Evolutionary conservation across 2,329 filamentous ascomycete genomes (phyloP), one percentile per base, ranked within the genome.

Genomic region (Fusarium falciforme): DNA sequence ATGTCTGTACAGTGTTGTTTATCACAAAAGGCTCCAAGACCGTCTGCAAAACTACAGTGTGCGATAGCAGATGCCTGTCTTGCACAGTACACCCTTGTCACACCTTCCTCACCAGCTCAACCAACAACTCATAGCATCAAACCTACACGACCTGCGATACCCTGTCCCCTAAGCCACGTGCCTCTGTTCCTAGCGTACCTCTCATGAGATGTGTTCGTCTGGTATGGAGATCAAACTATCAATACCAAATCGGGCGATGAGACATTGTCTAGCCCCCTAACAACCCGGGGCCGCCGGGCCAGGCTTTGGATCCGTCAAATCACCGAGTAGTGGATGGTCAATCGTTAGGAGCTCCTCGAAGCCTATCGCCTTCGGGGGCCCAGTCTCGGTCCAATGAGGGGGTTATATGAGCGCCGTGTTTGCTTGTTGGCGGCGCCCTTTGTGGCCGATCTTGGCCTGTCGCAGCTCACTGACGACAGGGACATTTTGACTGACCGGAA

Each of bases 151-250:
- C 40, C 22, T 49, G 27, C 22, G 7, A 22, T 16, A 20, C 25
- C 16, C 10, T 17, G n/a, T 33, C 4, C 6, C 14, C 2, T 16
- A 9, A 60, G 9, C 58, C 44, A 71, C 38, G 55, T 59, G 63
- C 40, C 22, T 20, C 8, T 14, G 17, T 36, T 6, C 27, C 22
- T 10, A n/a, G 22, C n/a, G 17, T 12, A 11, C 38, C 14, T 27
- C 22, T 27, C 20, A 11, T 29, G 36, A 25, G 17, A 31, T 36
- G 20, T 17, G 22, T 25, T 10, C 17, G 38, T 25, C 40, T 71
- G 70, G 64, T 59, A 72, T 68, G 68, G 25, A 44, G 68, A 40
- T 54, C 33, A 33, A 44, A 65, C 31, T 29, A 38, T 65, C 58
- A 16, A 40, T 12, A 9, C 54, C 25, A 6, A 35, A 64, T 40